phyloP scores from a whole-genome alignment of 169 alveolate species.

The Neospora caninum region DNA sequence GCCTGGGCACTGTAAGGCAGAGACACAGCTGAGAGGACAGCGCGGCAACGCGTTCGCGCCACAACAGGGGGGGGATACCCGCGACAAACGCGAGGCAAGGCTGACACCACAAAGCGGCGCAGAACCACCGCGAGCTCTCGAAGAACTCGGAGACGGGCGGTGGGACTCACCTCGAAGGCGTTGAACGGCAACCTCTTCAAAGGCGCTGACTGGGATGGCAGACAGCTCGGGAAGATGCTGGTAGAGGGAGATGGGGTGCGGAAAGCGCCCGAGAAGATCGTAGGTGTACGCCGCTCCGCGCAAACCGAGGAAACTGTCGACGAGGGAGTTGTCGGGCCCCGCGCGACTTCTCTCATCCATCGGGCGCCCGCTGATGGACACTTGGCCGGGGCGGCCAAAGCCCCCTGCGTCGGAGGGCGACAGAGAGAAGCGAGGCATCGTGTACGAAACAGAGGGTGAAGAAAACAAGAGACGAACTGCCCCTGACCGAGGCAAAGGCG shows the following conservation, averaged over 20 bases:
- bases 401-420: too few relatives aligned
- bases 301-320: not conserved
- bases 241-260: not conserved
- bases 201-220: not conserved
- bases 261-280: constrained; percentile 20
- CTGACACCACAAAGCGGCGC: too few relatives aligned
- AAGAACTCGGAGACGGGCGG: too few relatives aligned
- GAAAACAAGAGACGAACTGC: too few relatives aligned
- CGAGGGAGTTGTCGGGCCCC: not conserved
- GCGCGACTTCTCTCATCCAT: not conserved
- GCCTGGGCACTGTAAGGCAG: too few relatives aligned
- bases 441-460: too few relatives aligned
- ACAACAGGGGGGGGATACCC: not conserved
- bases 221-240: not conserved
- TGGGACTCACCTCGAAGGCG: not conserved
- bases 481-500: too few relatives aligned
- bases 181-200: constrained; percentile 1
- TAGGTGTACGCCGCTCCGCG: not conserved
- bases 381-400: not conserved
- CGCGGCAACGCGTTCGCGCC: too few relatives aligned
- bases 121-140: too few relatives aligned
- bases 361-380: not conserved
- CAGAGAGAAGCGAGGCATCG: too few relatives aligned
- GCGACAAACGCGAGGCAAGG: not conserved
- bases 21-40: too few relatives aligned